Conservation (phyloP, 2,329 filamentous ascomycete species). For the Aspergillus nomiae region DNA sequence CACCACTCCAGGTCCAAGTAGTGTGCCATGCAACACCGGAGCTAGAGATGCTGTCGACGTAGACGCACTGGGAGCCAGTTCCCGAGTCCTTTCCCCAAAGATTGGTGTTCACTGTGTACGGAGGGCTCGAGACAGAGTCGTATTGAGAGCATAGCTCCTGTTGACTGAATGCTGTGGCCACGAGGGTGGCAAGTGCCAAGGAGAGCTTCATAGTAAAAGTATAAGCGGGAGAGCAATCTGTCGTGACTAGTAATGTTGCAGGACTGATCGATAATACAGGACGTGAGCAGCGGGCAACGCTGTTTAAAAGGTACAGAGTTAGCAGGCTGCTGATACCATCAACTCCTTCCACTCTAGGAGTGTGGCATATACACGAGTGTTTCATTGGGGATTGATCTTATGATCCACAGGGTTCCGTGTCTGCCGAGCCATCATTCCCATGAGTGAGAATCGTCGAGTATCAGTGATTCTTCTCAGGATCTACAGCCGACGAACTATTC, state of each 20-base stretch:
- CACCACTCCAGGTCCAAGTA: slow-evolving; percentile 44
- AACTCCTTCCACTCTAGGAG: neutral
- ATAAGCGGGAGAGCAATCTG: neutral
- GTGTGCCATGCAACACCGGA: slow-evolving; percentile 42
- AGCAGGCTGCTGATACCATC: neutral
- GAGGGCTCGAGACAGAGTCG: slow-evolving; percentile 31
- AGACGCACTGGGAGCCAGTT: slow-evolving; percentile 43
- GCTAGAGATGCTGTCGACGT: slow-evolving; percentile 32
- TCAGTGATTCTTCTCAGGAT: neutral
- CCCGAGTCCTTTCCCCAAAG: slow-evolving; percentile 46
- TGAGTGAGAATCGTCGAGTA: neutral
- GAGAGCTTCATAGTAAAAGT: slow-evolving; percentile 1
- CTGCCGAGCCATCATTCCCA: neutral
- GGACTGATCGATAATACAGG: neutral
- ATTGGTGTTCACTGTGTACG: slow-evolving; percentile 53
- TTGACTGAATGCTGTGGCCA: neutral
- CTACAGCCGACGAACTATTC: neutral
- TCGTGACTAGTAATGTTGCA: neutral
- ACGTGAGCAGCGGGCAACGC: neutral
- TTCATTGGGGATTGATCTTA: neutral
- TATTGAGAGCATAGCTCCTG: slow-evolving; percentile 20
- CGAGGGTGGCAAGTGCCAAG: neutral
- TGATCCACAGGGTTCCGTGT: neutral
- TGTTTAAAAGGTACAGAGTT: neutral
- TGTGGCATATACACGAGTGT: neutral